Conservation (phyloP, 2,329 filamentous ascomycete species). For the Paecilomyces sp. region DNA sequence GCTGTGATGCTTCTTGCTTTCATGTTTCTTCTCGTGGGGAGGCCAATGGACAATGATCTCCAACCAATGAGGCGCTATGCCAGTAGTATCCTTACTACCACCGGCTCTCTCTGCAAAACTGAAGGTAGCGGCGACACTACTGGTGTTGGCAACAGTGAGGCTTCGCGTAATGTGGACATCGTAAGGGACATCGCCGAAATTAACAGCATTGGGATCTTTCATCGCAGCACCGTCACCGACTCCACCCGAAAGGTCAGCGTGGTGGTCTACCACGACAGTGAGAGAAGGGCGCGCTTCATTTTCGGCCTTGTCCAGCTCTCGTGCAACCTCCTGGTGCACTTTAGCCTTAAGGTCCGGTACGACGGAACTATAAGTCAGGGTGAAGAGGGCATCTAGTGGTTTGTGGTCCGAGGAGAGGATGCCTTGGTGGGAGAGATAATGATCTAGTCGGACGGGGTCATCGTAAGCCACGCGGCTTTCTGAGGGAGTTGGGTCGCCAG, state of each 20-base stretch:
- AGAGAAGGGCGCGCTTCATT: slow-evolving; percentile 81
- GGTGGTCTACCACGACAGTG: slow-evolving; percentile 70
- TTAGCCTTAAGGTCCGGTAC: slow-evolving; percentile 76
- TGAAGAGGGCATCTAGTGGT: slow-evolving; percentile 76
- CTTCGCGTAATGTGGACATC: slow-evolving; percentile 57
- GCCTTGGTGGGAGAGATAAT: slow-evolving; percentile 82
- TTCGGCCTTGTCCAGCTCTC: slow-evolving; percentile 81
- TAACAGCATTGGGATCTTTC: slow-evolving; percentile 50
- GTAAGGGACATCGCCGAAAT: slow-evolving; percentile 72
- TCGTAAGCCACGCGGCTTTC: slow-evolving; percentile 25
- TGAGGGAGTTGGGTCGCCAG: slow-evolving; percentile 33
- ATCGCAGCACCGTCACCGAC: slow-evolving; percentile 23
- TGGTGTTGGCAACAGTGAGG: slow-evolving; percentile 87
- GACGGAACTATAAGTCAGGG: slow-evolving; percentile 76
- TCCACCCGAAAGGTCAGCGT: slow-evolving; percentile 29
- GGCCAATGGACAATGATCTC: slow-evolving; percentile 56
- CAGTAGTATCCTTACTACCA: slow-evolving; percentile 34
- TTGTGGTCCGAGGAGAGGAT: slow-evolving; percentile 95
- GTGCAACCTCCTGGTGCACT: slow-evolving; percentile 77
- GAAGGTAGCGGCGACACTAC: slow-evolving; percentile 71
- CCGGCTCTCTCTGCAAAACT: slow-evolving; percentile 68
- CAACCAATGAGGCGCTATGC: slow-evolving; percentile 59
- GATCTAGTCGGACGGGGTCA: slow-evolving; percentile 49
- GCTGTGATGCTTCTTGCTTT: slow-evolving; percentile 18
- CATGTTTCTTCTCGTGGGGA: slow-evolving; percentile 28